Evolutionary conservation across 768 basidiomycete genomes (phyloP).

Genomic region (Exidia glandulosa): DNA sequence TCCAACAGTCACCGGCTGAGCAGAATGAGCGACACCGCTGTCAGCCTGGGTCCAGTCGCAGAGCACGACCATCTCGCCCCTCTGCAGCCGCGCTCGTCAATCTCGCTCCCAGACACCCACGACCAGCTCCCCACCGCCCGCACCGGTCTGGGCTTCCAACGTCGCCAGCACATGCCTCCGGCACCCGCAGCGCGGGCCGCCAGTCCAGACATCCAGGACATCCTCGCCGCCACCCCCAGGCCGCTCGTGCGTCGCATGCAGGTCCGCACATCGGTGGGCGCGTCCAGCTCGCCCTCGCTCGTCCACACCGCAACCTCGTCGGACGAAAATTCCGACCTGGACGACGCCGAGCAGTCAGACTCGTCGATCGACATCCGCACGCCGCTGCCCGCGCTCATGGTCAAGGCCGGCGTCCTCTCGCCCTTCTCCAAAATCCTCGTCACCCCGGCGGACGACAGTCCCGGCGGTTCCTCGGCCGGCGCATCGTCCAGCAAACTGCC

Average conservation of each 20-base stretch:
- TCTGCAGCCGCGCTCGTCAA: not conserved
- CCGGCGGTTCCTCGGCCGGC: constrained; percentile 16
- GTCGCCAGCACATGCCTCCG: no score
- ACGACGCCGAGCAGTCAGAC: not conserved
- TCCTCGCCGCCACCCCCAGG: not conserved
- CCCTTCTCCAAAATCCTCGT: constrained; percentile 49
- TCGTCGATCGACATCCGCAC: not conserved
- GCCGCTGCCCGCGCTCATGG: constrained; percentile 34
- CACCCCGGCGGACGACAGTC: constrained; percentile 8
- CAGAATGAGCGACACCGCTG: not conserved
- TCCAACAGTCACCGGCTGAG: no score
- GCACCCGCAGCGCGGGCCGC: not conserved
- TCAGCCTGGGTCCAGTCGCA: not conserved
- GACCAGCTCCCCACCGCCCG: not conserved
- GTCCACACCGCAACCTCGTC: not conserved
- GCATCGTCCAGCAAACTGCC: constrained; percentile 1
- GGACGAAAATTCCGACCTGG: not conserved
- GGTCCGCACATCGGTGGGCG: not conserved
- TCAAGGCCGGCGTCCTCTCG: constrained; percentile 54
- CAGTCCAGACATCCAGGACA: not conserved
- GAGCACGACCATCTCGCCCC: not conserved
- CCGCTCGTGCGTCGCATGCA: not conserved
- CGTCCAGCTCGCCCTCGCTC: not conserved
- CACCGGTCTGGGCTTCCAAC: not conserved
- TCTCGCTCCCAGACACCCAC: not conserved